Evolutionary conservation across 2,329 filamentous ascomycete species (phyloP).

Genomic region (Penicillium sp.): DNA sequence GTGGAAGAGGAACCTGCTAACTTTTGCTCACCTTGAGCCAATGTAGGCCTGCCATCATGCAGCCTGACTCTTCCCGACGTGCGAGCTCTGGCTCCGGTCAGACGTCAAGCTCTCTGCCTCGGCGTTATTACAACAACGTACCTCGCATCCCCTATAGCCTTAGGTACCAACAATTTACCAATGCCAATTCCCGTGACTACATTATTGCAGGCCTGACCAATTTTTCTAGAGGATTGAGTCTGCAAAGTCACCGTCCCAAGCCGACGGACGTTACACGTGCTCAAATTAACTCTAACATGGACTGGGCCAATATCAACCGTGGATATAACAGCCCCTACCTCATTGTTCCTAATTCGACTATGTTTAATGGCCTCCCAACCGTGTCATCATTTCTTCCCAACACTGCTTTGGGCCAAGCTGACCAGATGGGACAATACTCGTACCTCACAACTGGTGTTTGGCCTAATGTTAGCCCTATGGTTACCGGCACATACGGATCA

Average conservation of each 20-base stretch:
- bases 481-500: constrained; percentile 34
- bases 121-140: constrained; percentile 25
- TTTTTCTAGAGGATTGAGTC: constrained; percentile 26
- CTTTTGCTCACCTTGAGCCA: background rate
- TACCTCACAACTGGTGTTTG: constrained; percentile 40
- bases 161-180: constrained; percentile 21
- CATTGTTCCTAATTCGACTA: constrained; percentile 32
- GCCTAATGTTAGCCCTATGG: constrained; percentile 35
- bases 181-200: constrained; percentile 18
- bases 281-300: constrained; percentile 26
- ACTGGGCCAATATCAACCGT: constrained; percentile 30
- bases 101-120: constrained; percentile 22
- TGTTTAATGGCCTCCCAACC: constrained; percentile 33
- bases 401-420: constrained; percentile 28
- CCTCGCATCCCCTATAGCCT: constrained; percentile 24
- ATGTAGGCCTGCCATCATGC: constrained; percentile 20
- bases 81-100: constrained; percentile 25
- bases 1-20: background rate
- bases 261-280: constrained; percentile 29
- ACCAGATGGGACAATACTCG: constrained; percentile 34
- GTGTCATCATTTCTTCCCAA: constrained; percentile 29
- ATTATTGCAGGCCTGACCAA: constrained; percentile 22
- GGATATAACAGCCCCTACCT: constrained; percentile 31
- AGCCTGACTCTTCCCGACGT: constrained; percentile 25
- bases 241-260: constrained; percentile 32